Conservation (phyloP, 495 filamentous ascomycete species). For the Geopyxis carbonaria region DNA sequence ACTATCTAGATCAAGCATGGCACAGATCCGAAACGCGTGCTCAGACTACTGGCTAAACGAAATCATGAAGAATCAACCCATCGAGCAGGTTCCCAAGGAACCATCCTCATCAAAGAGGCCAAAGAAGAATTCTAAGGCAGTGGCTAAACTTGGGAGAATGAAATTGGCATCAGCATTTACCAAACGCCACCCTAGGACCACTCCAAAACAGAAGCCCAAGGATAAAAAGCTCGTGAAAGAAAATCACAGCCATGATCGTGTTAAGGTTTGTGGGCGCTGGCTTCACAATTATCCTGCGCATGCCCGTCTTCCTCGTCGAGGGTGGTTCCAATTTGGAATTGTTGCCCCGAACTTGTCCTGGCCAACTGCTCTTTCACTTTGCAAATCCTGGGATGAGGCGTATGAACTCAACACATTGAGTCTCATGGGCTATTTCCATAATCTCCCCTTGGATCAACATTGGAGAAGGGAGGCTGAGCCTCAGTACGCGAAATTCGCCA, state of each 20-base stretch:
- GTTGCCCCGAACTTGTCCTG: conserved; percentile 32
- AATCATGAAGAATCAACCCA: conserved; percentile 29
- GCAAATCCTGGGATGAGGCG: conserved; percentile 40
- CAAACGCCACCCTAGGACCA: not conserved
- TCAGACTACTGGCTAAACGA: conserved; percentile 31
- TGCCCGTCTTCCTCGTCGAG: conserved; percentile 31
- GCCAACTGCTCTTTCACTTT: conserved; percentile 32
- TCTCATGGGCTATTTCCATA: conserved; percentile 32
- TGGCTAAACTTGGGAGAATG: too few relatives aligned
- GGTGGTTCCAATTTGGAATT: conserved; percentile 40
- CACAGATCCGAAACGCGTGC: conserved; percentile 36
- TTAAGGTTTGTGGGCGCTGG: conserved; percentile 34
- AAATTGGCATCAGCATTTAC: too few relatives aligned
- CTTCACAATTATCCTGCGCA: conserved; percentile 42
- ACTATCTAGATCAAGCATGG: conserved; percentile 31
- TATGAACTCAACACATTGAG: conserved; percentile 34
- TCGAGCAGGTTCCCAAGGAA: conserved; percentile 18
- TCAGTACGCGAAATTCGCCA: not conserved
- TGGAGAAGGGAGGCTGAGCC: not conserved
- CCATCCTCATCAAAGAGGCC: too few relatives aligned
- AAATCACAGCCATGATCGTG: conserved; percentile 26
- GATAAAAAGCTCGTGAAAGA: conserved; percentile 3
- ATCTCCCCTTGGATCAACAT: not conserved
- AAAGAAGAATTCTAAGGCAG: not conserved
- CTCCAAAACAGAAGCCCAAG: not conserved